Base-by-base conservation (phyloP, 768 basidiomycete genomes). In the Pleurotus giganteus region DNA sequence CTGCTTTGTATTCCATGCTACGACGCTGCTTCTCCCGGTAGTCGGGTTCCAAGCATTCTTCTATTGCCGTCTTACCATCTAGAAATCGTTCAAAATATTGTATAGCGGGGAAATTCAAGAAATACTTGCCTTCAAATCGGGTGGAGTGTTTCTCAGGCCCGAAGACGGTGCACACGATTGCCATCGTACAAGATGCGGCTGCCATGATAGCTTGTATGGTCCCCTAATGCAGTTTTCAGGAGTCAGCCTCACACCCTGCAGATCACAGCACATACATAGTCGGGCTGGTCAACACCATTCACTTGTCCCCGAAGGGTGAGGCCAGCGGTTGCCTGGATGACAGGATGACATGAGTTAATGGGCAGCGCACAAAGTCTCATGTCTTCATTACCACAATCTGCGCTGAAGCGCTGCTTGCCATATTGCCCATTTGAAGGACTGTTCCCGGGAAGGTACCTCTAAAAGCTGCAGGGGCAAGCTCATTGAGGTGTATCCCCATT, bases 401-500 rank as follows among this genome's bases (percentile, higher is more conserved):
- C 4, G 59, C 59, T 11, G 59, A 58, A 15, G 59, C 59, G 9
- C 56, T 55, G 32, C 59, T 60, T 4, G 57, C 59, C 29, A 53
- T 75, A 69, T 82, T 84, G 13, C 85, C 83, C 28, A 85, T 61
- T 59, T 86, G 85, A 66, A 85, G 86, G 5, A 81, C 77, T 2
- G 84, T 73, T 56, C 85, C 85, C n/a, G 81, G 81, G 69, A 84
- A 86, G 8, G 81, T 77, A 5, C 84, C 83, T 55, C 86, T 75
- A 74, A 86, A 88, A 0, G 83, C 84, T 23, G 83, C 80, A 2
- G 86, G 86, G 0, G 83, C 81, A 60, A 85, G 69, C 65, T 89
- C 87, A 34, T 76, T 73, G 32, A 88, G 76, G 63, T 80, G 81
- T 57, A 87, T 79, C 8, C 85, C 84, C 46, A 60, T 50, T 12